phyloP scores from a whole-genome alignment of 192 early-diverging fungal species.

The Umbelopsis sp. region DNA sequence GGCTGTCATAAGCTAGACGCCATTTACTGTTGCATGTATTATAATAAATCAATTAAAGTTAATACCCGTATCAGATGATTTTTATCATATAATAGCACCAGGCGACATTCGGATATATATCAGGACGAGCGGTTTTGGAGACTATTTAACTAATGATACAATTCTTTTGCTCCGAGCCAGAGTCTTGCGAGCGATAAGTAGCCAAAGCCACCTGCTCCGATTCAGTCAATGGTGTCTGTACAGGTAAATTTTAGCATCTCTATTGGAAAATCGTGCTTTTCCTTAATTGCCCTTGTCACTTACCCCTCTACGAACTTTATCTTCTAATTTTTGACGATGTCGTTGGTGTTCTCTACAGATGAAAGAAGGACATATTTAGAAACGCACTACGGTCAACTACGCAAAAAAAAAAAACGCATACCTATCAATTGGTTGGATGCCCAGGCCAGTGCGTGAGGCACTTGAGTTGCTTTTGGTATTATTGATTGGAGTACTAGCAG shows the following conservation, averaged over 20 bases:
- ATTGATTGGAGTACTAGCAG: neutral
- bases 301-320: constrained; percentile 9
- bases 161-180: neutral
- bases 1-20: neutral
- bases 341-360: constrained; percentile 2
- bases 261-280: too few species aligned
- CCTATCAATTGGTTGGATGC: constrained; percentile 7
- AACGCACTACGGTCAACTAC: neutral
- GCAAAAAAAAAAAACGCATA: neutral
- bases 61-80: too few species aligned
- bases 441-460: neutral
- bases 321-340: constrained; percentile 1
- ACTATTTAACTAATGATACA: constrained; percentile 2
- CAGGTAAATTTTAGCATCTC: neutral
- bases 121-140: neutral
- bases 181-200: constrained; percentile 2
- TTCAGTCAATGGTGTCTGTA: neutral
- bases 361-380: too few species aligned
- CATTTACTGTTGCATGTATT: neutral
- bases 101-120: neutral
- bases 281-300: neutral
- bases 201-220: neutral
- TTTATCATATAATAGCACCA: too few species aligned
- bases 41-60: too few species aligned
- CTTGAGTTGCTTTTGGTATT: neutral